phyloP scores from a whole-genome alignment of 2,329 filamentous ascomycete genomes.

The Annulohypoxylon truncatum region DNA sequence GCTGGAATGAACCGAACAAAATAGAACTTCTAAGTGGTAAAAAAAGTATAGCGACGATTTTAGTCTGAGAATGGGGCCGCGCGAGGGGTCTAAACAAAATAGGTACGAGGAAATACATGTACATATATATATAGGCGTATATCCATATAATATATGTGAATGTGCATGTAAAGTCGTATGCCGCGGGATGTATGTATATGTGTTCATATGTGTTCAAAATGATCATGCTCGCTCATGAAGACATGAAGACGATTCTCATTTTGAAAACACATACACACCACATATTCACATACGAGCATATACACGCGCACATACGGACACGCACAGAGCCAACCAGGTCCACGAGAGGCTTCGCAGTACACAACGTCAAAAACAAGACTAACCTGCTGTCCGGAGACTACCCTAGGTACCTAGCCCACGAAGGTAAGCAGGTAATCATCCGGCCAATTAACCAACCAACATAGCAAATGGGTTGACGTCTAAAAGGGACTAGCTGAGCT shows the following conservation, averaged over 20 bases:
- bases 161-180: background rate
- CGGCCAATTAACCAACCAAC: constrained; percentile 28
- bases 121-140: constrained; percentile 3
- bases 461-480: constrained; percentile 2
- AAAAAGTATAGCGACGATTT: constrained; percentile 32
- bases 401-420: constrained; percentile 4
- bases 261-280: constrained; percentile 13
- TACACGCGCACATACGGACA: constrained; percentile 1
- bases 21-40: constrained; percentile 30
- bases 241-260: constrained; percentile 19
- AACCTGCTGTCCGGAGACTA: constrained; percentile 26
- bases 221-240: constrained; percentile 20
- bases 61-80: constrained; percentile 23
- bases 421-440: constrained; percentile 9
- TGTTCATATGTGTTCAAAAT: constrained; percentile 16
- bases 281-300: constrained; percentile 11
- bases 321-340: background rate
- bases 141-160: constrained; percentile 5
- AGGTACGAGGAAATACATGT: constrained; percentile 19
- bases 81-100: constrained; percentile 26
- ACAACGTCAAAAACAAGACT: constrained; percentile 19
- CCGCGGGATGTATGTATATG: background rate
- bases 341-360: background rate
- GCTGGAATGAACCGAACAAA: constrained; percentile 40
- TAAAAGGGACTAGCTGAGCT: constrained; percentile 8